Base-by-base conservation (phyloP, 176 grass and related monocot species). In the Zizania latifolia region DNA sequence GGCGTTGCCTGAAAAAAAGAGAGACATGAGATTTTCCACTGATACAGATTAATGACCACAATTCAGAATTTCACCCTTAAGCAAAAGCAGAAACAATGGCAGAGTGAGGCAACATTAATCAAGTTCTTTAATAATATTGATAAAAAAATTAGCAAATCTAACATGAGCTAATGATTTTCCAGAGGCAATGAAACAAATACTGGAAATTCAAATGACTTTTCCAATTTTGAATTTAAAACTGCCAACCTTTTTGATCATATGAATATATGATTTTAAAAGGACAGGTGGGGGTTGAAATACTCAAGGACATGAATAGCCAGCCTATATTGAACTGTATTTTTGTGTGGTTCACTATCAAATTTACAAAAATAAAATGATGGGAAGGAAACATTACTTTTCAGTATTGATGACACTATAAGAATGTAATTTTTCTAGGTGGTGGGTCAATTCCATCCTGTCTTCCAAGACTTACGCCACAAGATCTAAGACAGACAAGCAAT, bases 391-490 rank as follows among this genome's bases (percentile, higher is more conserved):
- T 73, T 34, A n/a, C 45, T 50, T 72, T 72, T 77, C 11, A 30
- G 55, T 33, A 70, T 54, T 62, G 26, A 71, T 34, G 19, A 9
- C 27, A 63, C 65, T 53, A 41, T n/a, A 58, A 71, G 4, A 44
- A 78, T 51, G 19, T 53, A 10, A 60, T 74, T 78, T 44, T 66
- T 83, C 32, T 82, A 68, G 85, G 74, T 83, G 68, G 60, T 53
- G 74, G 60, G 85, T 83, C 85, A 12, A 66, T 83, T 83, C 60
- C 22, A 61, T 83, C 74, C 32, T 54, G 61, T 83, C 60, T 66
- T 26, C 26, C 8, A 71, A 77, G 38, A 68, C 67, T 78, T 72
- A 24, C 58, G 68, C 54, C 32, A 29, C 51, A 83, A 62, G 60
- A 74, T 83, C 74, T 34, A 73, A 67, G 58, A 57, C 58, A 78